Evolutionary conservation across 345 rosid species (phyloP).

Genomic region (Linum trigynum): DNA sequence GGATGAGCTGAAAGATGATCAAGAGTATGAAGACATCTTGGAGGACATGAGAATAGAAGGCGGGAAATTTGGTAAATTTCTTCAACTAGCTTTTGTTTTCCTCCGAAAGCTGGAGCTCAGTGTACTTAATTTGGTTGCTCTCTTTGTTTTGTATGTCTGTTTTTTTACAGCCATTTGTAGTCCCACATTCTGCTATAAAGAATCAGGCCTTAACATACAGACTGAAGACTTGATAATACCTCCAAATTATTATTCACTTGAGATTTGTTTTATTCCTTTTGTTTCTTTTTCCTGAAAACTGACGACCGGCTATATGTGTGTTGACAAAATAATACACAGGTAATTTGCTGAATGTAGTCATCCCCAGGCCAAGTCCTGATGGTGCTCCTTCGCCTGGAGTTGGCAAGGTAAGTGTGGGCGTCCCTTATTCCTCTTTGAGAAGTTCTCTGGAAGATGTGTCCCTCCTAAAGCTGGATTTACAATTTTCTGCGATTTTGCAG

Average conservation of each 20-base stretch:
- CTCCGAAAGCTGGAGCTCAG: background rate
- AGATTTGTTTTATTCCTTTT: background rate
- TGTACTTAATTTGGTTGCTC: constrained; percentile 33
- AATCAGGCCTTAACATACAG: constrained; percentile 55
- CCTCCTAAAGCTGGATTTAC: no score
- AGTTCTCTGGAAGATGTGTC: no score
- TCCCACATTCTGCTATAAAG: constrained; percentile 67
- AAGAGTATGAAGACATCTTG: constrained; percentile 1
- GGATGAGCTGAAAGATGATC: background rate
- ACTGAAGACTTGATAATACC: constrained; percentile 68
- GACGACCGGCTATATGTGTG: no score
- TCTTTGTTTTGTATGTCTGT: constrained; percentile 46
- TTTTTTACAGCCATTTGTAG: constrained; percentile 53
- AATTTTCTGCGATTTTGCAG: no score
- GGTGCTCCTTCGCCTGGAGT: background rate
- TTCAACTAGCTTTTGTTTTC: background rate
- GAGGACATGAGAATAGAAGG: background rate
- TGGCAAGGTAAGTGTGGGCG: background rate
- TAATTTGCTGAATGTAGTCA: background rate
- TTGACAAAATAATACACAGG: background rate
- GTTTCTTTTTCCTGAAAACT: constrained; percentile 11
- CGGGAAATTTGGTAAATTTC: background rate
- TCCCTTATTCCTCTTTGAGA: no score
- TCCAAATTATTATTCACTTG: constrained; percentile 22
- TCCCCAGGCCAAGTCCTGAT: background rate